Conservation (phyloP, 1,139 yeast genomes). For the Yamadazyma mexicana region DNA sequence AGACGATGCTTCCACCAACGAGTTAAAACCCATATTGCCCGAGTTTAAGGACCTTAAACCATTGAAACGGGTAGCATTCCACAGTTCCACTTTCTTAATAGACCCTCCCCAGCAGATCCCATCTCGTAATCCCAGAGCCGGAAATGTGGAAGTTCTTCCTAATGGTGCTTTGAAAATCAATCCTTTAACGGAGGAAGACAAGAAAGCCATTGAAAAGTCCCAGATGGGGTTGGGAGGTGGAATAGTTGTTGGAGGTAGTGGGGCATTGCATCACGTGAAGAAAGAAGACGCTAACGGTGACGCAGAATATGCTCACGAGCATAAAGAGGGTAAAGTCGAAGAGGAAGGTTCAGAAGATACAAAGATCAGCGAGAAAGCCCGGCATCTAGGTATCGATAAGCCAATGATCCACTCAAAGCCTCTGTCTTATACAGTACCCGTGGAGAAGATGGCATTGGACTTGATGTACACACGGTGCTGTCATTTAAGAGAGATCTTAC, state of each 20-base stretch:
- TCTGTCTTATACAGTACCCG: slow-evolving; percentile 32
- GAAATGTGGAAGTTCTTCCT: slow-evolving; percentile 64
- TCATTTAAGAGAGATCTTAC: slow-evolving; percentile 69
- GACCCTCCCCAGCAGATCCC: slow-evolving; percentile 77
- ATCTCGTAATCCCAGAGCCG: slow-evolving; percentile 62
- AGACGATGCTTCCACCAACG: slow-evolving; percentile 5
- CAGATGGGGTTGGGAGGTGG: slow-evolving; percentile 64
- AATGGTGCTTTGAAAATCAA: slow-evolving; percentile 63
- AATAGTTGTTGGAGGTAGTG: slow-evolving; percentile 77
- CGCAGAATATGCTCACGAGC: slow-evolving; percentile 12
- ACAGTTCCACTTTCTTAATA: slow-evolving; percentile 66
- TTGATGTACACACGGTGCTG: slow-evolving; percentile 73
- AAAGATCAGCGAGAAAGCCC: slow-evolving; percentile 30
- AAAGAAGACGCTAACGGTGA: slow-evolving; percentile 20
- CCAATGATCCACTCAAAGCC: slow-evolving; percentile 40
- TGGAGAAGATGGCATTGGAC: slow-evolving; percentile 55
- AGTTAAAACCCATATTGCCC: slow-evolving; percentile 15
- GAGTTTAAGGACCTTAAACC: slow-evolving; percentile 35
- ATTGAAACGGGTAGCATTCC: slow-evolving; percentile 70
- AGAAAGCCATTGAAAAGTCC: slow-evolving; percentile 41
- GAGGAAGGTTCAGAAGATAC: slow-evolving; percentile 32
- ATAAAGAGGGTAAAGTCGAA: slow-evolving; percentile 13
- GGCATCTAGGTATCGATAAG: slow-evolving; percentile 45
- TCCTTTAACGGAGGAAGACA: slow-evolving; percentile 64
- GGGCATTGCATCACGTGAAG: slow-evolving; percentile 49